Conservation (phyloP, 345 rosid species). For the Turritis glabra region DNA sequence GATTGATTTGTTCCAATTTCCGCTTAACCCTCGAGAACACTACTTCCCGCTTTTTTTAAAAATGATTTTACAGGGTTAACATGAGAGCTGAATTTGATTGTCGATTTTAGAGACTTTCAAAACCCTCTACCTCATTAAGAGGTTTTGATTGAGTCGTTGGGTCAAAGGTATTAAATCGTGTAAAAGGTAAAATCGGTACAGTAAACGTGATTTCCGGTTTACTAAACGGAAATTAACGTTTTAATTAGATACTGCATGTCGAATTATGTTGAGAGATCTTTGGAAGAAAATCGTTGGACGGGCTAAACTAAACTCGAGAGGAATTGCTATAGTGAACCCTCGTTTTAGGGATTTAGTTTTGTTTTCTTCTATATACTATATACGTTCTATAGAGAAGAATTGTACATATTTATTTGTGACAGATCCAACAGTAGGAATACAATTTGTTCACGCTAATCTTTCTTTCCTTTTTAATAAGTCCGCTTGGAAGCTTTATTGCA, state of each 20-base stretch:
- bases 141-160: background rate
- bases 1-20: background rate
- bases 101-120: background rate
- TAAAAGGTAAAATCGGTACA: background rate
- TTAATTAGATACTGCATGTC: too few relatives aligned
- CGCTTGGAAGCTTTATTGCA: background rate
- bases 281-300: too few relatives aligned
- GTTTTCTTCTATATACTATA: too few relatives aligned
- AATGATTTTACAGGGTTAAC: background rate
- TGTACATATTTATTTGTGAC: slow-evolving; percentile 24
- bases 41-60: background rate
- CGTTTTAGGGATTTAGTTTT: too few relatives aligned
- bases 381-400: too few relatives aligned
- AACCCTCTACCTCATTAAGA: too few relatives aligned
- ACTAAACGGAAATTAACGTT: too few relatives aligned
- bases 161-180: background rate
- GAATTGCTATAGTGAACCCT: too few relatives aligned
- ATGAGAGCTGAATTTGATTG: background rate
- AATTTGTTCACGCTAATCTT: slow-evolving; percentile 1
- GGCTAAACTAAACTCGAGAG: too few relatives aligned
- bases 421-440: slow-evolving; percentile 2
- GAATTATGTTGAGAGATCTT: too few relatives aligned
- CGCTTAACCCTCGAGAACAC: background rate
- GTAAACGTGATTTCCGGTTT: background rate
- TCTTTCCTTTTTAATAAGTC: background rate